A percentile compares a stretch with the other conserved stretches of the same genome.
These are phyloP conservation scores for Biancaea sappan DNA, from an alignment of 306 rosid genomes.

Conservation along the genomic window DNA sequence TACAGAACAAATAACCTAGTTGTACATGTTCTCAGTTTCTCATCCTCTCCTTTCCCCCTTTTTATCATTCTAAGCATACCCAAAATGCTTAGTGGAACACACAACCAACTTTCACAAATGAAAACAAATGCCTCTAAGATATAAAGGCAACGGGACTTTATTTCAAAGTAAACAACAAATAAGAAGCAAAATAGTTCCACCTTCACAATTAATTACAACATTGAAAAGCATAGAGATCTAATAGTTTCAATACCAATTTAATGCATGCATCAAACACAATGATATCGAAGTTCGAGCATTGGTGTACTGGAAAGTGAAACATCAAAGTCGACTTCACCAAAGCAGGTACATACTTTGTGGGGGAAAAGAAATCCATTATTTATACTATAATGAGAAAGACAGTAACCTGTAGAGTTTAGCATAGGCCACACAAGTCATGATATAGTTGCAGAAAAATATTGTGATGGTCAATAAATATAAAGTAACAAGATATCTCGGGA, in stretches of 20 bases:
- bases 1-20: neutral
- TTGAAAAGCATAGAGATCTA: neutral
- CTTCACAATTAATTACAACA: neutral
- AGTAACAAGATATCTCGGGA: neutral
- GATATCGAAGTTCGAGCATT: neutral
- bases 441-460: neutral
- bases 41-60: neutral
- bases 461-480: neutral
- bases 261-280: neutral
- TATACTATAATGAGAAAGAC: neutral
- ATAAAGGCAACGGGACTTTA: neutral
- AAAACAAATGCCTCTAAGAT: conserved; percentile 6
- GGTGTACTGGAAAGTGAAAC: neutral
- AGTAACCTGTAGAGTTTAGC: neutral
- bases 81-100: neutral
- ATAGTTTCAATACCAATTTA: neutral
- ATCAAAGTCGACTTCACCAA: neutral
- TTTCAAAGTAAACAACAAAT: neutral
- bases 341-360: neutral
- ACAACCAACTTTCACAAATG: neutral
- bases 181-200: neutral
- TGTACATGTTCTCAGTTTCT: conserved; percentile 1
- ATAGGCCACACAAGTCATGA: conserved; percentile 5
- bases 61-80: neutral
- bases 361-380: neutral